Evolutionary conservation across 2,329 filamentous ascomycete genomes (phyloP), one percentile per base, ranked within the genome.

Genomic region (Alternaria sp.): DNA sequence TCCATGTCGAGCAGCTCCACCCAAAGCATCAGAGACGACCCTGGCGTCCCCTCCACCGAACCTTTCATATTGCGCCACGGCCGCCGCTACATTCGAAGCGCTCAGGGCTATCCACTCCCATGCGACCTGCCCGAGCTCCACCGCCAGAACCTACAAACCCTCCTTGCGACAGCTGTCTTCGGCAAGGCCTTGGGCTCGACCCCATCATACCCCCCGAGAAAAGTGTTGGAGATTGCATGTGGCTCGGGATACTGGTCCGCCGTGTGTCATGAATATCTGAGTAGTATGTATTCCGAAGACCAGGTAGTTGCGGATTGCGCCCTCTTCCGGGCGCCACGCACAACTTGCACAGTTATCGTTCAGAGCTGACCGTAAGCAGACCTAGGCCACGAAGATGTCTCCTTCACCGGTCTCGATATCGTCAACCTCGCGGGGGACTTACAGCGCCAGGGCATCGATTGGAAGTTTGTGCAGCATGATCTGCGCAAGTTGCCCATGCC

Each of bases 171-270:
- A 68, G 89, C 92, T 73, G 86, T 97, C 34, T 93, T 95, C 71
- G 92, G 93, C 45, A 88, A 88, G 11, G 91, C 93, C 0, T 86
- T 95, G 57, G 94, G 91, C 79, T 91, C 90, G 9, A 89, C 90
- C 1, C 83, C 84, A 30, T 85, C 92, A 87, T 48, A 20, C 4
- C 43, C 53, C 2, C 94, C 94, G 0, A 85, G 85, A 70, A 67
- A 67, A 66, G 90, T 98, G 28, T 84, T 98, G 25, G 94, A 98
- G 74, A 81, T 97, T 34, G 93, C 90, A 30, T 98, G 94, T 78
- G 94, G 94, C 18, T 91, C 91, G 20, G 94, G 89, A 25, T 92
- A 96, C 75, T 97, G 94, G 94, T 94, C 92, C 69, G 90, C 92
- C 32, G 89, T 93, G 83, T 96, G 92, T 77, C 91, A 97, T 77